Evolutionary conservation across 2,329 filamentous ascomycete species (phyloP).

Genomic region (Xylariaceae sp.): DNA sequence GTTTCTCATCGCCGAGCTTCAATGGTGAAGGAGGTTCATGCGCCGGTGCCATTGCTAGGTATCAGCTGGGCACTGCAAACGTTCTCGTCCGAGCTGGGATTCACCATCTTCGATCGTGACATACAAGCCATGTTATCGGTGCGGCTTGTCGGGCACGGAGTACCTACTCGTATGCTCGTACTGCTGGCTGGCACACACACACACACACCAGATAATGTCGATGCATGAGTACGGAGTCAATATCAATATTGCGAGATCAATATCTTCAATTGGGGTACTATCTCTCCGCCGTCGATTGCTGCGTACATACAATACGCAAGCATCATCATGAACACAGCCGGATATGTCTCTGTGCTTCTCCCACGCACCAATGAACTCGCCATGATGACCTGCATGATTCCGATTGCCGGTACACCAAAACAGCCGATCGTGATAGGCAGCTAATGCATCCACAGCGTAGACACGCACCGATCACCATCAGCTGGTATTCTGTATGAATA

Average conservation of each 20-base stretch:
- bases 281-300: background rate
- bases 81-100: background rate
- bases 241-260: too few relatives aligned
- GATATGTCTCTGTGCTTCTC: background rate
- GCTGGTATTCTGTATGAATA: background rate
- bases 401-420: slow-evolving; percentile 3
- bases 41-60: background rate
- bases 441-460: background rate
- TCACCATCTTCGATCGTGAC: too few relatives aligned
- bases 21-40: background rate
- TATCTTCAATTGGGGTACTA: too few relatives aligned
- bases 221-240: too few relatives aligned
- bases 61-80: background rate
- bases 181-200: too few relatives aligned
- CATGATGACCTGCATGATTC: slow-evolving; percentile 13
- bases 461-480: background rate
- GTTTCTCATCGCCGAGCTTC: background rate
- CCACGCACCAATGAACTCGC: slow-evolving; percentile 6
- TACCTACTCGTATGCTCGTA: too few relatives aligned
- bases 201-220: too few relatives aligned
- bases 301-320: background rate
- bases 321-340: background rate
- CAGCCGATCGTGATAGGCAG: slow-evolving; percentile 3
- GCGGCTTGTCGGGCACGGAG: too few relatives aligned
- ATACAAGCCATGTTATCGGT: too few relatives aligned